Base-by-base conservation (phyloP, 106 monocot genomes). In the Allium cepa region DNA sequence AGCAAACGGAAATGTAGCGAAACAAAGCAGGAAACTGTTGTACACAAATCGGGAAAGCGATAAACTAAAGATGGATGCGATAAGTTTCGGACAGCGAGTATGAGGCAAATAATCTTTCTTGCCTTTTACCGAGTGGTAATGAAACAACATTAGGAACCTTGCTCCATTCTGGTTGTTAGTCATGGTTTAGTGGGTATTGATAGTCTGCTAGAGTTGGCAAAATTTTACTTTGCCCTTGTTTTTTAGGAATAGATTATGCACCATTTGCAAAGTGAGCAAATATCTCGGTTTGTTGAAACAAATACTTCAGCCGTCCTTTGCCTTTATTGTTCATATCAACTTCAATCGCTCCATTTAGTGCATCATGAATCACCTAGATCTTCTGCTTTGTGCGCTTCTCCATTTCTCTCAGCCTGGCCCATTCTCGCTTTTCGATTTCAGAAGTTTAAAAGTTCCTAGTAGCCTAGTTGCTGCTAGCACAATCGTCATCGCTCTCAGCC, bases 241-340 rank as follows among this genome's bases (percentile, higher is more conserved):
- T 85, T 55, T 80, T 73, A 8, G 64, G 26, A 28, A 70, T 78
- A 55, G 90, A 72, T 62, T 90, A 85, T 47, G 22, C 73, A 58
- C 90, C 90, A 59, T 85, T 85, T 1, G 90, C 90, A 76, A 90
- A 90, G 78, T 90, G 90, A 73, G 90, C 65, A 80, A 90, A 90
- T 78, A 90, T 85, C 68, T 90, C 90, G 71, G 90, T 85, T 64
- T 90, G 90, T 47, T 90, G 90, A 4, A 90, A 72, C 47, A 90
- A 75, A 76, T 90, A 90, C 69, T 85, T 78, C 72, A 90, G 62
- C 51, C 83, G 64, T 7, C 85, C 90, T 73, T 90, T 90, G 57
- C 90, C 85, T 69, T 80, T 90, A 52, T 83, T 85, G 63, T 90
- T 90, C 88, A 89, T 89, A 55, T 89, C 88, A 57, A 77, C 84